phyloP scores from a whole-genome alignment of 257 asterid genomes.

The Knoxia roxburghii region DNA sequence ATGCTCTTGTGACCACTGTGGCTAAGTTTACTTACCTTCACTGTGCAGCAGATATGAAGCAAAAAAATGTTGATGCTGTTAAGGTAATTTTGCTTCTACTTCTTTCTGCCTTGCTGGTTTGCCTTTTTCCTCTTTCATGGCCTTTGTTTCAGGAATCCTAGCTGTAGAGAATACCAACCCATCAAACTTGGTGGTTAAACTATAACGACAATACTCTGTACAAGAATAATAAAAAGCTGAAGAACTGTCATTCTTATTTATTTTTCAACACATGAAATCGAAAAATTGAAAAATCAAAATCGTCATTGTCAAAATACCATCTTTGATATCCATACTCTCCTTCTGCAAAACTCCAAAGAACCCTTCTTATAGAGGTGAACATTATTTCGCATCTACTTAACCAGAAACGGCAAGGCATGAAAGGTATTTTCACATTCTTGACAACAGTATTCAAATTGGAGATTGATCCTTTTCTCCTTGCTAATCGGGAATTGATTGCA shows the following conservation, averaged over 20 bases:
- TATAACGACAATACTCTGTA: background rate
- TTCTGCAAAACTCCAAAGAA: background rate
- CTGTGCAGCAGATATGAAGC: conserved; percentile 99
- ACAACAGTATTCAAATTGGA: too few species aligned
- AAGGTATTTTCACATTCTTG: too few species aligned
- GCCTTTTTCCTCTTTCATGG: background rate
- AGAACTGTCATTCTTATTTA: background rate
- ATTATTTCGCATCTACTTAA: background rate
- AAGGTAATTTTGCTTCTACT: conserved; percentile 51
- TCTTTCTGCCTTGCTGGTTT: conserved; percentile 17
- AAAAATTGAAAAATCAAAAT: background rate
- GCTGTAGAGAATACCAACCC: background rate
- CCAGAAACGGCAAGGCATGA: background rate
- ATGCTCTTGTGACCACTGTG: conserved; percentile 96
- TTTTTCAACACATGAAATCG: background rate
- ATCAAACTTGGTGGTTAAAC: conserved; percentile 1
- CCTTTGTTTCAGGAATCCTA: background rate
- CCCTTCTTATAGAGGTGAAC: background rate
- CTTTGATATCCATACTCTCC: background rate
- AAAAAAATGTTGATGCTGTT: conserved; percentile 93
- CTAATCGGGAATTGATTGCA: background rate
- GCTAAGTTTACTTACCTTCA: conserved; percentile 97
- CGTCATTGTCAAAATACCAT: background rate
- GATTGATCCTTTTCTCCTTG: background rate
- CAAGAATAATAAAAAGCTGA: background rate